Conservation (phyloP, 1,139 yeast species). For the Saccharomycopsis crataegensis region DNA sequence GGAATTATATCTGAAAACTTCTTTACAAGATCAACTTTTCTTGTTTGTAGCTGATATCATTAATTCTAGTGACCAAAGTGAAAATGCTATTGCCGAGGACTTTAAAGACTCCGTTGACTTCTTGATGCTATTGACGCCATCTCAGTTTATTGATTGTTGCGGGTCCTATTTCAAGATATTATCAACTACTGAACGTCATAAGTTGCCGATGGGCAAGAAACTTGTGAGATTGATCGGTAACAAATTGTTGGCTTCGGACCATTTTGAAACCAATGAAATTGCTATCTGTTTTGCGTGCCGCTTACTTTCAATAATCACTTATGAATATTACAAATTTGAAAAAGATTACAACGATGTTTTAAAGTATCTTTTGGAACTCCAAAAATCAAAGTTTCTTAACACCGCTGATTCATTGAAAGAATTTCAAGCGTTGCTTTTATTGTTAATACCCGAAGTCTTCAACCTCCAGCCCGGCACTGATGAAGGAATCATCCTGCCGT, state of each 20-base stretch:
- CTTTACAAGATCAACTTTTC: neutral
- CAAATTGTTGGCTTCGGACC: conserved; percentile 1
- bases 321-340: neutral
- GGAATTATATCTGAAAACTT: neutral
- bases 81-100: neutral
- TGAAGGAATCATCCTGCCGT: neutral
- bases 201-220: neutral
- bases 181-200: neutral
- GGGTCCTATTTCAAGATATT: neutral
- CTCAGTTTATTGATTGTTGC: conserved; percentile 1
- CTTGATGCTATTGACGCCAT: neutral
- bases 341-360: conserved; percentile 6
- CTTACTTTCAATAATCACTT: neutral
- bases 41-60: neutral
- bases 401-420: neutral
- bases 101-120: neutral
- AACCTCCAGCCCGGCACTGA: neutral
- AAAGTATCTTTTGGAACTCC: neutral
- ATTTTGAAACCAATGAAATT: neutral
- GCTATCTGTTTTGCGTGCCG: neutral
- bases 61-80: neutral
- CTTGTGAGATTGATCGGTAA: conserved; percentile 12
- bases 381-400: neutral
- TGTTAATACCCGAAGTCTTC: neutral
- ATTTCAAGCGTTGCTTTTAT: neutral